Conservation (phyloP, 2,329 filamentous ascomycete genomes). For the Cryphonectria radicalis region DNA sequence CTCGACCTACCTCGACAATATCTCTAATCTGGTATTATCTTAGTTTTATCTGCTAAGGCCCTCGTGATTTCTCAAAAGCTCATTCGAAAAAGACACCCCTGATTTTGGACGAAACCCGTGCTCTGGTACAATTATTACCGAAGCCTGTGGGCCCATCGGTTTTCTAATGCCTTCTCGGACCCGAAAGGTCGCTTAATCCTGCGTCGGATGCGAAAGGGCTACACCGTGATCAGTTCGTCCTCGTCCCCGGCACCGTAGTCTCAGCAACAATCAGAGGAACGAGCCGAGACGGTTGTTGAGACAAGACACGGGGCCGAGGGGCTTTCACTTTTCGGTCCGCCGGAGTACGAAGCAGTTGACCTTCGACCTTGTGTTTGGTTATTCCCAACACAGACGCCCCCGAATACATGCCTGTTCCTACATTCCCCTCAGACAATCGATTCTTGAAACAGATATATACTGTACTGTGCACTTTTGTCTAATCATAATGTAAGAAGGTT, state of each 20-base stretch:
- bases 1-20: too few species aligned
- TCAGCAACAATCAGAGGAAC: neutral
- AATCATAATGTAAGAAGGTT: neutral
- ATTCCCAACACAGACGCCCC: constrained; percentile 12
- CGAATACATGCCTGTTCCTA: neutral
- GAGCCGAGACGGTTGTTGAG: neutral
- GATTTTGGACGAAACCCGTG: constrained; percentile 7
- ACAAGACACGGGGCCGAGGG: neutral
- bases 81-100: neutral
- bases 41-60: neutral
- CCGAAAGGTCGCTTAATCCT: constrained; percentile 12
- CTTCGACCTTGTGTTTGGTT: constrained; percentile 5
- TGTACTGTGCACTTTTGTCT: neutral
- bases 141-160: constrained; percentile 12
- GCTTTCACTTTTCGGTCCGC: neutral
- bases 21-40: too few species aligned
- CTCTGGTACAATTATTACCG: constrained; percentile 15
- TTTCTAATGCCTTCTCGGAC: constrained; percentile 19
- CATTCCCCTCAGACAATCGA: too few species aligned
- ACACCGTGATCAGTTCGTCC: constrained; percentile 12
- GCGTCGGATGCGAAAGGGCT: constrained; percentile 12
- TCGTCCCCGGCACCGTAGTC: neutral
- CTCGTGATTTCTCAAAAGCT: neutral
- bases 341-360: constrained; percentile 9
- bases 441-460: too few species aligned